Base-by-base conservation (phyloP, 768 basidiomycete species). In the Galerina marginata region DNA sequence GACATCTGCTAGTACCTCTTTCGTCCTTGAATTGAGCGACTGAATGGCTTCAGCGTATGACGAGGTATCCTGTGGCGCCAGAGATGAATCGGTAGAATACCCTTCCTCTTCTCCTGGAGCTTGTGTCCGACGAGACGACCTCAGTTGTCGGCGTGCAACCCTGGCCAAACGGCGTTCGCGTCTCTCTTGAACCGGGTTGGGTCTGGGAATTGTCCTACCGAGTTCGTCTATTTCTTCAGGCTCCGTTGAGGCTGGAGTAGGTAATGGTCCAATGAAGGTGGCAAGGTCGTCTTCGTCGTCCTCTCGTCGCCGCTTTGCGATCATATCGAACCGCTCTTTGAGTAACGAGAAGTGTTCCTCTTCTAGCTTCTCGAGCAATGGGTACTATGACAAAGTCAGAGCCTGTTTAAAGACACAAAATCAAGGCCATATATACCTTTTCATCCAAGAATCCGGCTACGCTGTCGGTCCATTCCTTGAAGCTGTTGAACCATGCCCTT, bases 381-480 rank as follows among this genome's bases (percentile, higher is more conserved):
- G 93, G 65, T 86, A 93, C 93, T 95, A 46, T n/a, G 46, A 33
- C 45, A 49, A 58, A 56, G 16, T 61, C 54, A 54, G 33, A 14
- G 45, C 46, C 10, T 47, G 9, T 6, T 23, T 50, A 59, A 60
- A 70, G 61, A 46, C 16, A 52, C 20, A 20, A 23, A 12, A 40
- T 16, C 33, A n/a, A 23, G 26, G 56, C 48, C 29, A 45, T 48
- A 48, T 74, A 3, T 16, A 91, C 93, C 86, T 95, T 95, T 75
- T 92, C 91, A 67, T 95, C 93, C 16, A 95, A 77, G 72, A 95
- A 95, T n/a, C 83, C 83, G 4, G 91, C 93, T 6, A 95, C 84
- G 60, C 84, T 85, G 72, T 95, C 93, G 0, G 93, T 74, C 89
- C 91, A 93, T 39, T 92, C 90, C 54, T 78, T 82, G 76, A 95